These are phyloP conservation scores for Penicillium dipodomyicola DNA, from an alignment of 495 filamentous ascomycete species.

Conservation along the genomic window DNA sequence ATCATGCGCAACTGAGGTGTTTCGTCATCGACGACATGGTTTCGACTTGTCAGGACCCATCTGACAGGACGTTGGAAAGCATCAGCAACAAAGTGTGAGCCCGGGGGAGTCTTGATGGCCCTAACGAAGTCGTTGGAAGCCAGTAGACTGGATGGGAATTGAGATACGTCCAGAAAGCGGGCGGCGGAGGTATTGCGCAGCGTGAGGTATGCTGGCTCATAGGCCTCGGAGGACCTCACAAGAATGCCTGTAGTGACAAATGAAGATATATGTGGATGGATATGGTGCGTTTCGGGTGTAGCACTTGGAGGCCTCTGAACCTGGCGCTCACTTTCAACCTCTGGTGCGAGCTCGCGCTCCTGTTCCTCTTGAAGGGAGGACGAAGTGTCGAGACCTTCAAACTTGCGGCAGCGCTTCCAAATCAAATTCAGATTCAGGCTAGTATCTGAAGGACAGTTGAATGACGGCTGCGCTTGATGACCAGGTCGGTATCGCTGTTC, in stretches of 20 bases:
- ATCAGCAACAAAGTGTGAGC: conserved; percentile 28
- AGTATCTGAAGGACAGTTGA: neutral
- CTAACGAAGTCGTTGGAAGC: conserved; percentile 41
- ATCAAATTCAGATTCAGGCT: conserved; percentile 32
- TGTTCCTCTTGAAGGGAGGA: conserved; percentile 63
- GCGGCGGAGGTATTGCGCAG: conserved; percentile 4
- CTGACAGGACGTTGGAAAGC: conserved; percentile 55
- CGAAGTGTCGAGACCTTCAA: conserved; percentile 32
- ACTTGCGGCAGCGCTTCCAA: conserved; percentile 41
- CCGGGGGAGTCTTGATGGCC: too few species aligned
- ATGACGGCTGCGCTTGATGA: neutral
- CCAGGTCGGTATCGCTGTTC: conserved; percentile 39
- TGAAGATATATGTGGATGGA: conserved; percentile 46
- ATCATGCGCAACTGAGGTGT: conserved; percentile 36
- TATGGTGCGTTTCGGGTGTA: conserved; percentile 35
- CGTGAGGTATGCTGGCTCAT: too few species aligned
- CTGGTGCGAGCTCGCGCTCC: conserved; percentile 64
- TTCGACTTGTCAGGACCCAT: conserved; percentile 51
- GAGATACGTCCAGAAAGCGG: conserved; percentile 40
- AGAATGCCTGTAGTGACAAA: conserved; percentile 36
- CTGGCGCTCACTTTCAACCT: conserved; percentile 59
- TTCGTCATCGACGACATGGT: neutral
- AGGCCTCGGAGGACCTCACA: too few species aligned
- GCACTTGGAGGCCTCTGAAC: conserved; percentile 45
- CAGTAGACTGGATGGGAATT: too few species aligned